Percentiles rank a stretch among this genome's conserved stretches.
phyloP scores from a whole-genome alignment of 140 eudicot genomes.

The Senecio squalidus region DNA sequence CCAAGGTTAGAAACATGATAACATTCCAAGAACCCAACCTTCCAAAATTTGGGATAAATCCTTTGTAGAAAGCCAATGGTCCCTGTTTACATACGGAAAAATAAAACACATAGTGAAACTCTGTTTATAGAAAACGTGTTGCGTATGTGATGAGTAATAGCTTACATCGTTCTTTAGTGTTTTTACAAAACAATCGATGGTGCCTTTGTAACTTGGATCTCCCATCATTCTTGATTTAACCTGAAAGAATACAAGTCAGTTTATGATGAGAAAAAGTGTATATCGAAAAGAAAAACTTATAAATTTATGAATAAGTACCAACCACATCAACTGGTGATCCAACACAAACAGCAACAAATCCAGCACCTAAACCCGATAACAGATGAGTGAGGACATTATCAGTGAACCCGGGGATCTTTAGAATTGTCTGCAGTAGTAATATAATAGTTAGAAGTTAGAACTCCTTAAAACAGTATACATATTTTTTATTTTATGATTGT shows the following conservation, averaged over 20 bases:
- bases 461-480: neutral
- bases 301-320: slow-evolving; percentile 15
- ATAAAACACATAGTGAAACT: neutral
- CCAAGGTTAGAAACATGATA: slow-evolving; percentile 86
- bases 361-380: slow-evolving; percentile 87
- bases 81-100: slow-evolving; percentile 47
- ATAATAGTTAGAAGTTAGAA: slow-evolving; percentile 3
- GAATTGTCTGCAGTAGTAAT: slow-evolving; percentile 62
- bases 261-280: neutral
- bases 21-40: slow-evolving; percentile 94
- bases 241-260: slow-evolving; percentile 1
- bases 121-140: neutral
- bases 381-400: slow-evolving; percentile 84
- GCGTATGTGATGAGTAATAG: neutral
- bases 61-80: slow-evolving; percentile 85
- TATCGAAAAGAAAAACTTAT: neutral
- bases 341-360: slow-evolving; percentile 90
- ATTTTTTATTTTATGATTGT: neutral
- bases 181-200: slow-evolving; percentile 77
- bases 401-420: slow-evolving; percentile 86
- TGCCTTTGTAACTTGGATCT: slow-evolving; percentile 73
- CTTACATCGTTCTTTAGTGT: slow-evolving; percentile 86
- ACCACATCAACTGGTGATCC: slow-evolving; percentile 97
- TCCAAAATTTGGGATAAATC: slow-evolving; percentile 86
- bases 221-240: slow-evolving; percentile 94